Conservation (phyloP, 78 protist species). For the Dictyostelium capitatum region DNA sequence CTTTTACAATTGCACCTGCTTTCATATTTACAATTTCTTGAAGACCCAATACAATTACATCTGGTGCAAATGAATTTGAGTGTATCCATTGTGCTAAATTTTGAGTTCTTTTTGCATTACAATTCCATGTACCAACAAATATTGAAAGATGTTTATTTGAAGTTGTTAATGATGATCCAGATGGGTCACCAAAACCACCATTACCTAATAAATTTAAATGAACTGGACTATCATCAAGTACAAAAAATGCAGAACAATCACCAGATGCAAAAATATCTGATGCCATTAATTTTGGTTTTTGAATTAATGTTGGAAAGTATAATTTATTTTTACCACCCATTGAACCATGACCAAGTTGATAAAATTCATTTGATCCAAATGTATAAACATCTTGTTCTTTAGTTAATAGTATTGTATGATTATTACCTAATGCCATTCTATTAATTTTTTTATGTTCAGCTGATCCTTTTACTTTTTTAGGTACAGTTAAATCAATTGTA, state of each 20-base stretch:
- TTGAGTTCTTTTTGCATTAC: slow-evolving; percentile 68
- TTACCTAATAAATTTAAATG: background rate
- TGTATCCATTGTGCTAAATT: slow-evolving; percentile 63
- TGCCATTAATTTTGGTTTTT: slow-evolving; percentile 43
- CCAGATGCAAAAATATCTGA: slow-evolving; percentile 72
- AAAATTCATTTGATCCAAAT: slow-evolving; percentile 25
- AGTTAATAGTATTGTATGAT: slow-evolving; percentile 12
- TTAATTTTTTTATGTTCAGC: slow-evolving; percentile 6
- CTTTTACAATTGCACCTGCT: slow-evolving; percentile 72
- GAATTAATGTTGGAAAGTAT: slow-evolving; percentile 37
- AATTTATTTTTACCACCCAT: background rate
- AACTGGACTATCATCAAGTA: slow-evolving; percentile 12
- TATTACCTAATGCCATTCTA: slow-evolving; percentile 41
- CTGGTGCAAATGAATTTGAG: slow-evolving; percentile 47
- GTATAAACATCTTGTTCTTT: slow-evolving; percentile 10
- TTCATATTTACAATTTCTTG: slow-evolving; percentile 80
- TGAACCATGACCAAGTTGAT: slow-evolving; percentile 24
- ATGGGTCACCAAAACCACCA: background rate
- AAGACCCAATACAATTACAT: slow-evolving; percentile 52
- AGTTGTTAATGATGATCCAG: background rate
- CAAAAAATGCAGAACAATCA: slow-evolving; percentile 64
- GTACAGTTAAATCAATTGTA: background rate
- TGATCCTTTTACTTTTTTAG: slow-evolving; percentile 25
- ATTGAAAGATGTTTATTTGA: slow-evolving; percentile 21
- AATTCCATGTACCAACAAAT: slow-evolving; percentile 80